Base-by-base conservation (phyloP, 192 early-diverging fungal species). In the Fimicolochytrium jonesii region DNA sequence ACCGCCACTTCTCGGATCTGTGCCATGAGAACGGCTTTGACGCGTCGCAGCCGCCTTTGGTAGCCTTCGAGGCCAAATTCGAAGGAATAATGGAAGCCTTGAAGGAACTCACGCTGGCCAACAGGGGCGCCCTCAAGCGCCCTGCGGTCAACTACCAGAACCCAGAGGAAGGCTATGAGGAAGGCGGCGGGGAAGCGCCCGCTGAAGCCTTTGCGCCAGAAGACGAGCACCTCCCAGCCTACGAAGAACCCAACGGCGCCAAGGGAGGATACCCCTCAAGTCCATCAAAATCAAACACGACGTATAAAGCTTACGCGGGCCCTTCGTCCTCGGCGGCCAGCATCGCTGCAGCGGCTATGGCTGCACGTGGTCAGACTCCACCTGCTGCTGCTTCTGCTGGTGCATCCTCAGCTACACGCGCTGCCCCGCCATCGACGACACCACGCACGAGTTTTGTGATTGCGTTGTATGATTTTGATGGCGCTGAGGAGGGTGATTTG, bases 381-480 rank as follows among this genome's bases (percentile, higher is more conserved):
- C 3, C 30, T 30, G 45, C n/a, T 0, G 9, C 39, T 4, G 9
- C 42, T 3, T 15, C 17, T 11, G 54, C 35, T 15, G 54, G 28
- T 15, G 54, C 3, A 13, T 20, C 48, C 17, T 17, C 17, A 13
- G 10, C n/a, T n/a, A n/a, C 39, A 41, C n/a, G 10, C 39, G 10
- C 39, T 41, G 39, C 10, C 39, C 39, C 39, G 39, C 1, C 48
- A 13, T 34, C 36, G 23, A 28, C 53, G 31, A 32, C n/a, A 18
- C 17, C 29, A 3, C 50, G 20, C 6, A 20, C 22, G 22, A 58
- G 64, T 25, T 61, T 61, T 59, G 92, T 87, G 25, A 71, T 83
- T 7, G 95, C 95, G 0, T 48, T 90, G 63, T 98, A 90, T 57
- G 89, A 95, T 73, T 98, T 90, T 73, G 69, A 69, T 6, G 91